Evolutionary conservation across 2,329 filamentous ascomycete species (phyloP).

Genomic region (Metarhizium robertsii): DNA sequence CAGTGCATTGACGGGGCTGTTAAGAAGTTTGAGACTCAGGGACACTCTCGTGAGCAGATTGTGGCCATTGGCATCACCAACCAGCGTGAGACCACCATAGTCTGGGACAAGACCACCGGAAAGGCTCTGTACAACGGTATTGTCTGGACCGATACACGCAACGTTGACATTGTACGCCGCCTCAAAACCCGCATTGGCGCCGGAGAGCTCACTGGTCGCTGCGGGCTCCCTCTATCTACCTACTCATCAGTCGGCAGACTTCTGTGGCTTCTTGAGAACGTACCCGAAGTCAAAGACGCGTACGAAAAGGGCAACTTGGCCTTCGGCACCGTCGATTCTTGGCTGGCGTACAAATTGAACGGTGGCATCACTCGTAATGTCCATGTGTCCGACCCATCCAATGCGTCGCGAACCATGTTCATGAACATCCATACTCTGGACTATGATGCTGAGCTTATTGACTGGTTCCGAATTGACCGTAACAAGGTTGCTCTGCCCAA

Average conservation of each 20-base stretch:
- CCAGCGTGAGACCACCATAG: constrained; percentile 72
- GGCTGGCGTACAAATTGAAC: constrained; percentile 73
- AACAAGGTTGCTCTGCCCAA: constrained; percentile 64
- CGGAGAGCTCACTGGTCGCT: constrained; percentile 56
- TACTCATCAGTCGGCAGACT: constrained; percentile 75
- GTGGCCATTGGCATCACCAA: constrained; percentile 73
- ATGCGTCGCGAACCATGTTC: constrained; percentile 82
- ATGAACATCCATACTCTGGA: constrained; percentile 70
- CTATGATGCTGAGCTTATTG: constrained; percentile 63
- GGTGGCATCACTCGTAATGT: constrained; percentile 56
- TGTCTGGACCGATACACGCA: constrained; percentile 78
- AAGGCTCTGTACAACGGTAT: constrained; percentile 73
- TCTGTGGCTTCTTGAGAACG: constrained; percentile 65
- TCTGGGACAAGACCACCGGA: constrained; percentile 71
- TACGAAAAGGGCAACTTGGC: constrained; percentile 64
- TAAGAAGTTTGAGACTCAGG: constrained; percentile 56
- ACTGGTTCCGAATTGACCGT: constrained; percentile 65
- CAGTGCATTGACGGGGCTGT: constrained; percentile 68
- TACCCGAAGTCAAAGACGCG: constrained; percentile 54
- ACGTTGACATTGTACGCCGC: constrained; percentile 61
- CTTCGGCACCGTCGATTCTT: constrained; percentile 75
- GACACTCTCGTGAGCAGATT: constrained; percentile 59
- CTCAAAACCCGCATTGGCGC: constrained; percentile 58
- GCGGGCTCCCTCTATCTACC: constrained; percentile 70
- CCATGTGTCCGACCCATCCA: constrained; percentile 70